phyloP scores from a whole-genome alignment of 768 basidiomycete species.

The Ephemerocybe angulata region DNA sequence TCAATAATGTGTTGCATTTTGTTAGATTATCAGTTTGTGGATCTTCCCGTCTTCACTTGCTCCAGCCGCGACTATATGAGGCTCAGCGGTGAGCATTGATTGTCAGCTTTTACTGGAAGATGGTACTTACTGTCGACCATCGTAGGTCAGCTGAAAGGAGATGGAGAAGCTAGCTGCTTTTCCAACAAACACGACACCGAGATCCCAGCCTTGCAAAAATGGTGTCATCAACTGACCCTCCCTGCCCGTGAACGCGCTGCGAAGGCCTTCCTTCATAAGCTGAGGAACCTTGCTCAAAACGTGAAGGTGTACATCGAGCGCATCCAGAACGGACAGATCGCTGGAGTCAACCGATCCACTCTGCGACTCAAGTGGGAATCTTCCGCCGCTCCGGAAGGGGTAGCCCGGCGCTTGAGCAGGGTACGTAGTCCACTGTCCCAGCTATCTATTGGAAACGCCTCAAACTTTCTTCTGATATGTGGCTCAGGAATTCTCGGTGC shows the following conservation, averaged over 20 bases:
- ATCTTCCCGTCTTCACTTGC: constrained; percentile 59
- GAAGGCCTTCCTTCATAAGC: constrained; percentile 40
- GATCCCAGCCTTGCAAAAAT: constrained; percentile 51
- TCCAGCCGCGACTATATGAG: constrained; percentile 64
- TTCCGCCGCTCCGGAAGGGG: constrained; percentile 25
- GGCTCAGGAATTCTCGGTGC: constrained; percentile 47
- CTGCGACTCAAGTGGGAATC: neutral
- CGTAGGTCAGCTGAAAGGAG: constrained; percentile 54
- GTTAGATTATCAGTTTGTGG: constrained; percentile 53
- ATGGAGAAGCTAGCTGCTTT: constrained; percentile 55
- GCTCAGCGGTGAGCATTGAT: constrained; percentile 38
- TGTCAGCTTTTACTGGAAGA: neutral
- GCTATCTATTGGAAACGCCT: no score
- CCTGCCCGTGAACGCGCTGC: constrained; percentile 48
- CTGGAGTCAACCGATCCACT: no score
- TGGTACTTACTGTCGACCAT: neutral
- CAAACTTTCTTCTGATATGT: neutral
- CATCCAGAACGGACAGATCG: no score
- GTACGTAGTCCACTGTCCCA: constrained; percentile 25
- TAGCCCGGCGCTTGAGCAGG: constrained; percentile 41
- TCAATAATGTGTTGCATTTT: neutral
- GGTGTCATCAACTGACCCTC: constrained; percentile 53
- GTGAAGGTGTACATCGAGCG: neutral
- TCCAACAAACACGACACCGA: constrained; percentile 47
- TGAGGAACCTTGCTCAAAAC: constrained; percentile 17